phyloP scores from a whole-genome alignment of 495 filamentous ascomycete species.

The Recurvomyces mirabilis region DNA sequence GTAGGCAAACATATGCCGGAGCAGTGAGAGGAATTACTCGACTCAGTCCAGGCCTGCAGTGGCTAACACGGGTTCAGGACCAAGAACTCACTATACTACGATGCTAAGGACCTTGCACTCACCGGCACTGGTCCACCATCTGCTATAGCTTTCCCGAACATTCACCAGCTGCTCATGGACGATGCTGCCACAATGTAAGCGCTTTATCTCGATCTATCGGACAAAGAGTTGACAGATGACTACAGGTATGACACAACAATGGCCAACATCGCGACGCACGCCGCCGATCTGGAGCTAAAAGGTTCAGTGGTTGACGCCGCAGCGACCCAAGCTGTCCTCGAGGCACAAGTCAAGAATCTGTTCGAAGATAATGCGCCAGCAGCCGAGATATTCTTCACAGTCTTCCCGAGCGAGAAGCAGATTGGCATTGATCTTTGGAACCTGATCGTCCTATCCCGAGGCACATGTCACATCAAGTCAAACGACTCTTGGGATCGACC shows the following conservation, averaged over 20 bases:
- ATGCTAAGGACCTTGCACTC: background rate
- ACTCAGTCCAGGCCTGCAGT: too few relatives aligned
- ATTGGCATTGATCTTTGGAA: constrained; percentile 2
- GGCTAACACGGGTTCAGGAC: too few relatives aligned
- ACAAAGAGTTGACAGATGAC: too few relatives aligned
- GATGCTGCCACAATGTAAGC: background rate
- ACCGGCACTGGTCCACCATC: constrained; percentile 1
- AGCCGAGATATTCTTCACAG: constrained; percentile 1
- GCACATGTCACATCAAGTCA: constrained; percentile 6
- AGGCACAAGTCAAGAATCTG: constrained; percentile 2
- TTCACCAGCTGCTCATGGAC: background rate
- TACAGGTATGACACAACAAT: background rate
- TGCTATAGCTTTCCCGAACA: background rate
- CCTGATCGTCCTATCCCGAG: constrained; percentile 2
- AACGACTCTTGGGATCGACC: constrained; percentile 5
- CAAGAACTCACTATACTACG: background rate
- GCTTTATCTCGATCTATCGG: too few relatives aligned
- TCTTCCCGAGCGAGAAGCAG: background rate
- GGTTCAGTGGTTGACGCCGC: background rate
- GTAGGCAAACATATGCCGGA: constrained; percentile 47
- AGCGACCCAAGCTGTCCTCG: background rate
- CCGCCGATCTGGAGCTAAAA: background rate
- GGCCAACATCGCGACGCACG: background rate
- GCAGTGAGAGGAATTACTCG: too few relatives aligned
- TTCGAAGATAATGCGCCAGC: background rate